Evolutionary conservation across 1,139 yeast species (phyloP).

Genomic region (Scheffersomyces illinoinensis): DNA sequence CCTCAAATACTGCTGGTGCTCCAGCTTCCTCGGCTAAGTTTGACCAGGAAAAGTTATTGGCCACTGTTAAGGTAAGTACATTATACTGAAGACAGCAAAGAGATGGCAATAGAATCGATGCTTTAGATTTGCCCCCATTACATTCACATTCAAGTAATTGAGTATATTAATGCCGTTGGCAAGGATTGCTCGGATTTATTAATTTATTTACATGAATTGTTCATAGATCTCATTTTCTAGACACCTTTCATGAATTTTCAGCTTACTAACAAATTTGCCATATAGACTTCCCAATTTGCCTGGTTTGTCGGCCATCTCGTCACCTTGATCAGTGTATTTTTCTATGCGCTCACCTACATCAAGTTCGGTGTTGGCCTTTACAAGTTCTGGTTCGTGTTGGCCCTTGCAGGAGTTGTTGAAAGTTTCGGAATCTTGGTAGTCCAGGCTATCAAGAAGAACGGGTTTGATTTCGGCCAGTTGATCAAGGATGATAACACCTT

Average conservation of each 20-base stretch:
- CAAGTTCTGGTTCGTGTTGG: constrained; percentile 56
- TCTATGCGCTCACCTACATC: constrained; percentile 53
- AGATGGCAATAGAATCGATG: too few species aligned
- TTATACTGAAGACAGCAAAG: not conserved
- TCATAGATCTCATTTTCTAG: not conserved
- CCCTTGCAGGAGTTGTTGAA: constrained; percentile 64
- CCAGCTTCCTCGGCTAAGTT: constrained; percentile 14
- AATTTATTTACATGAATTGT: not conserved
- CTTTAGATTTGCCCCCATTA: not conserved
- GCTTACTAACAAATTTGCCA: not conserved
- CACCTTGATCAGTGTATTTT: constrained; percentile 55
- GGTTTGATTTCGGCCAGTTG: constrained; percentile 20
- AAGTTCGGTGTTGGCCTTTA: constrained; percentile 21
- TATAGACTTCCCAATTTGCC: constrained; percentile 49
- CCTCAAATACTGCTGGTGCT: not conserved
- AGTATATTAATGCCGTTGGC: not conserved
- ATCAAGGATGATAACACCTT: constrained; percentile 68
- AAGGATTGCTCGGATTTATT: too few species aligned
- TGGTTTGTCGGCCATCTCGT: constrained; percentile 74
- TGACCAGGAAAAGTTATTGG: constrained; percentile 10
- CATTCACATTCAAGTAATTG: not conserved
- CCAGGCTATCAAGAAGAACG: constrained; percentile 47
- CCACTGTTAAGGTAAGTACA: constrained; percentile 11
- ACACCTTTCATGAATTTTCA: not conserved
- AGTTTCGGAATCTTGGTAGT: constrained; percentile 78